A percentile compares a stretch with the other conserved stretches of the same genome.
Evolutionary conservation across 2,329 filamentous ascomycete species (phyloP).

Genomic region (Lecanoromycetidae sp.): DNA sequence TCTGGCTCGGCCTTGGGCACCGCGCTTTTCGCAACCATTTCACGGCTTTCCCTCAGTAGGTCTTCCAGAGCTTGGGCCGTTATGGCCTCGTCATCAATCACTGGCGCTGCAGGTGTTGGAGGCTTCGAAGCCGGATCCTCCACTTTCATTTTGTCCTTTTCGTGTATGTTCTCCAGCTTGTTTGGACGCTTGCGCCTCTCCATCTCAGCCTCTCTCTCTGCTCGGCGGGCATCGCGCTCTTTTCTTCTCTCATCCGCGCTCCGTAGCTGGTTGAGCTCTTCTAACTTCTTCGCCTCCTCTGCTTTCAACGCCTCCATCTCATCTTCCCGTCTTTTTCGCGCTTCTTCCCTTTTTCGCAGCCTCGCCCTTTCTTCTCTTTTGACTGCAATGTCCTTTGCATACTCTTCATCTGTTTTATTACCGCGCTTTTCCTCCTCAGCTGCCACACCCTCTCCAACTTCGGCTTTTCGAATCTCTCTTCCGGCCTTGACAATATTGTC

Average conservation of each 20-base stretch:
- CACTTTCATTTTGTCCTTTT: conserved; percentile 22
- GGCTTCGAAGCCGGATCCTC: conserved; percentile 15
- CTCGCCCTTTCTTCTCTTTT: conserved; percentile 41
- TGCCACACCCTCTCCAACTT: conserved; percentile 47
- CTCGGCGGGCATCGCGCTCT: conserved; percentile 37
- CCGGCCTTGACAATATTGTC: conserved; percentile 42
- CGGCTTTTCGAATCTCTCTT: conserved; percentile 44
- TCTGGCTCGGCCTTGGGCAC: conserved; percentile 22
- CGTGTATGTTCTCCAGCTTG: conserved; percentile 22
- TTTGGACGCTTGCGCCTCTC: conserved; percentile 36
- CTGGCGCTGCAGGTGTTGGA: conserved; percentile 5
- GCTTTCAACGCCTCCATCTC: conserved; percentile 35
- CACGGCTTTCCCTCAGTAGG: conserved; percentile 44
- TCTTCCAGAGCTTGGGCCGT: conserved; percentile 41
- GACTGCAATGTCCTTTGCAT: conserved; percentile 41
- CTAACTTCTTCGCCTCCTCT: conserved; percentile 33
- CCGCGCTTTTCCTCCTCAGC: conserved; percentile 43
- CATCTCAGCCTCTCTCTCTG: conserved; percentile 37
- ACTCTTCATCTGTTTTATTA: conserved; percentile 49
- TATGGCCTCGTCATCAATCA: conserved; percentile 35
- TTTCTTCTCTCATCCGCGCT: conserved; percentile 36
- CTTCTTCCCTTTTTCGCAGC: conserved; percentile 36
- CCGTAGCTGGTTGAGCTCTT: conserved; percentile 33
- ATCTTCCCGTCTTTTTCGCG: conserved; percentile 39
- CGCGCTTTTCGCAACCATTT: conserved; percentile 38